Percentiles rank a stretch among this genome's conserved stretches.
Conservation (phyloP, 2,329 filamentous ascomycete species). For the Sarocladiaceae sp. region DNA sequence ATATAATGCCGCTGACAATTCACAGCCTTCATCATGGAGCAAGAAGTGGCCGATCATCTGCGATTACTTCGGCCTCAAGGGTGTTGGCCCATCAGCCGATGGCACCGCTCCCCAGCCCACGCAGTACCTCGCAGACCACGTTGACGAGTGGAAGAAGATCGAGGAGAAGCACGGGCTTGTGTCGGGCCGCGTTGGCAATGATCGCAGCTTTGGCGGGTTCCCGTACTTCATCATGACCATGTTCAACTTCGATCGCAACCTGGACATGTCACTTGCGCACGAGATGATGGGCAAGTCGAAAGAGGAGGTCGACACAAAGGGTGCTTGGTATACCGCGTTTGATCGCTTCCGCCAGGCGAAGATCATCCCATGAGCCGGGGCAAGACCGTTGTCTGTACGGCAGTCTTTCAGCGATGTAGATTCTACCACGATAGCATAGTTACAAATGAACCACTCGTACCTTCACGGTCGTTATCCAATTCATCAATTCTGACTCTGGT, state of each 20-base stretch:
- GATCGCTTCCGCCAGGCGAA: constrained; percentile 25
- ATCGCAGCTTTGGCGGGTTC: constrained; percentile 22
- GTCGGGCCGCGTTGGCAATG: constrained; percentile 24
- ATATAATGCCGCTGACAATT: constrained; percentile 36
- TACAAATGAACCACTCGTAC: no score
- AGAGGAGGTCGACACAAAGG: constrained; percentile 22
- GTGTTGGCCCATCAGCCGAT: constrained; percentile 23
- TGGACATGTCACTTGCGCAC: constrained; percentile 25
- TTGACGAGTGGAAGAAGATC: constrained; percentile 23
- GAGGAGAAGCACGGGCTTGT: constrained; percentile 26
- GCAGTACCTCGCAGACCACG: constrained; percentile 24
- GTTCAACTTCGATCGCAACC: constrained; percentile 27
- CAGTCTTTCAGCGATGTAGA: no score
- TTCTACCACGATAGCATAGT: no score
- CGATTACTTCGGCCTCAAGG: constrained; percentile 38
- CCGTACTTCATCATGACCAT: constrained; percentile 26
- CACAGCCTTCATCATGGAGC: constrained; percentile 30
- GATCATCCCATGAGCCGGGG: constrained; percentile 26
- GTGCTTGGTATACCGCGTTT: constrained; percentile 25
- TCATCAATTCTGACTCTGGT: no score
- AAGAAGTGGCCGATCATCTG: constrained; percentile 39
- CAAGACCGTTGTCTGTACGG: neutral
- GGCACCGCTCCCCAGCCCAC: constrained; percentile 24
- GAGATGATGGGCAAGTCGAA: constrained; percentile 23
- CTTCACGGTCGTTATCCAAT: no score